These are phyloP conservation scores for Diplodia mutila DNA, from an alignment of 2,329 filamentous ascomycete genomes.

Conservation along the genomic window DNA sequence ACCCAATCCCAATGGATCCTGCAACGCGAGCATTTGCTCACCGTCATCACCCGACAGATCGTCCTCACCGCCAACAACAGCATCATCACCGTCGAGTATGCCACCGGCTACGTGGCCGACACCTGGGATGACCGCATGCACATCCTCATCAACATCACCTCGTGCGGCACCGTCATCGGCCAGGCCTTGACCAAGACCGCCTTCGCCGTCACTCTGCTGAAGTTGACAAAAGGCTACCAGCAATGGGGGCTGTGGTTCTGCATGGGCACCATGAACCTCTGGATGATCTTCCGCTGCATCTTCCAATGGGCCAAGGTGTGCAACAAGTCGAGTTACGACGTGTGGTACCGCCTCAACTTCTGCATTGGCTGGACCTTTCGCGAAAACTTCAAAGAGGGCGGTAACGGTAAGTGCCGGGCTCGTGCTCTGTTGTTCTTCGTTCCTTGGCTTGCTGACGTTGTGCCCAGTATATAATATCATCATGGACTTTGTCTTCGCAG, in stretches of 20 bases:
- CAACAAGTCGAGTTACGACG: slow-evolving; percentile 48
- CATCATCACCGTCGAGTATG: slow-evolving; percentile 53
- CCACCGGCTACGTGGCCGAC: slow-evolving; percentile 53
- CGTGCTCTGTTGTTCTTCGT: not conserved
- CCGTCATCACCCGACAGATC: slow-evolving; percentile 35
- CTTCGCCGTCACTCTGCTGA: slow-evolving; percentile 46
- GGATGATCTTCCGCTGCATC: slow-evolving; percentile 53
- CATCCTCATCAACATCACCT: slow-evolving; percentile 54
- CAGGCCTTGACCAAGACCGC: slow-evolving; percentile 45
- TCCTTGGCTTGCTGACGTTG: slow-evolving; percentile 27
- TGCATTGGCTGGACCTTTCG: slow-evolving; percentile 48
- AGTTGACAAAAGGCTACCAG: slow-evolving; percentile 52
- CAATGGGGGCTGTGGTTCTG: slow-evolving; percentile 54
- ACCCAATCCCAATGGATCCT: no score
- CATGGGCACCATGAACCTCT: slow-evolving; percentile 54
- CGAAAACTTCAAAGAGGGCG: slow-evolving; percentile 54
- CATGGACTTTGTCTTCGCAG: slow-evolving; percentile 58
- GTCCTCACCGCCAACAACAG: slow-evolving; percentile 52
- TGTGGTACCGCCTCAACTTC: slow-evolving; percentile 54
- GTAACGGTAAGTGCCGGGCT: slow-evolving; percentile 48
- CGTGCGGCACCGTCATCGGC: slow-evolving; percentile 44
- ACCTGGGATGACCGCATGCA: slow-evolving; percentile 58
- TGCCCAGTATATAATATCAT: slow-evolving; percentile 56
- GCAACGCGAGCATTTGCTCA: slow-evolving; percentile 10
- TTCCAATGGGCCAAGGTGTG: slow-evolving; percentile 57